phyloP scores from a whole-genome alignment of 1,139 yeast species.

The Geotrichum cucujoidarum region DNA sequence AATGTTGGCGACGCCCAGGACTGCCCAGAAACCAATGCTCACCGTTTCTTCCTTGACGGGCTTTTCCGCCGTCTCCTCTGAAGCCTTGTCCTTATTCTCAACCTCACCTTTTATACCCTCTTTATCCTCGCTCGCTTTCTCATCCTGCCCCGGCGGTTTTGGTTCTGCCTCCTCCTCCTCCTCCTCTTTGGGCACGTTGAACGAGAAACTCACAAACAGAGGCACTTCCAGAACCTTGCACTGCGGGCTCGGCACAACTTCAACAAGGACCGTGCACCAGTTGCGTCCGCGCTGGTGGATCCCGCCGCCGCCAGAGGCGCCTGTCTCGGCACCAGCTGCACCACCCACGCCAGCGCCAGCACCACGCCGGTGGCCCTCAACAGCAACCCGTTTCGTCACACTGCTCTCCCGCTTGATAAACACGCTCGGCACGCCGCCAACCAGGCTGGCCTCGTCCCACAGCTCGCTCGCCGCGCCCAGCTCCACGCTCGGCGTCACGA shows the following conservation, averaged over 20 bases:
- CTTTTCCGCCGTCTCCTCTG: background rate
- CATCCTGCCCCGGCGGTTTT: conserved; percentile 3
- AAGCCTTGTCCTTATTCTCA: background rate
- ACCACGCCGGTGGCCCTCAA: conserved; percentile 28
- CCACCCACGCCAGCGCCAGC: conserved; percentile 4
- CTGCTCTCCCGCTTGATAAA: conserved; percentile 30
- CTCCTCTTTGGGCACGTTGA: conserved; percentile 18
- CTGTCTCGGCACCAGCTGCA: conserved; percentile 19
- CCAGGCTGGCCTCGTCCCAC: conserved; percentile 31
- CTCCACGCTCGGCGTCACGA: conserved; percentile 26
- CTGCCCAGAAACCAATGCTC: conserved; percentile 16
- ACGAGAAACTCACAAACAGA: conserved; percentile 26
- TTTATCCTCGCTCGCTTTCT: conserved; percentile 9
- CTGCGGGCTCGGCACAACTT: conserved; percentile 29
- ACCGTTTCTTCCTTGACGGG: conserved; percentile 4
- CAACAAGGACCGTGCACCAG: conserved; percentile 57
- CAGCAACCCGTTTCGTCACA: conserved; percentile 29
- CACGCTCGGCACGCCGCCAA: conserved; percentile 29
- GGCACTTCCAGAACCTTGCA: conserved; percentile 23
- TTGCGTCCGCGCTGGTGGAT: conserved; percentile 46
- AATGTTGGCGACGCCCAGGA: conserved; percentile 6
- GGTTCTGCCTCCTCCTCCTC: conserved; percentile 8
- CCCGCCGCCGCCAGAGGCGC: background rate
- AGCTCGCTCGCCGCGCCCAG: conserved; percentile 30
- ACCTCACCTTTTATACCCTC: background rate